A percentile compares a stretch with the other conserved stretches of the same genome.
phyloP scores from a whole-genome alignment of 441 rosid species.

The Hura crepitans region DNA sequence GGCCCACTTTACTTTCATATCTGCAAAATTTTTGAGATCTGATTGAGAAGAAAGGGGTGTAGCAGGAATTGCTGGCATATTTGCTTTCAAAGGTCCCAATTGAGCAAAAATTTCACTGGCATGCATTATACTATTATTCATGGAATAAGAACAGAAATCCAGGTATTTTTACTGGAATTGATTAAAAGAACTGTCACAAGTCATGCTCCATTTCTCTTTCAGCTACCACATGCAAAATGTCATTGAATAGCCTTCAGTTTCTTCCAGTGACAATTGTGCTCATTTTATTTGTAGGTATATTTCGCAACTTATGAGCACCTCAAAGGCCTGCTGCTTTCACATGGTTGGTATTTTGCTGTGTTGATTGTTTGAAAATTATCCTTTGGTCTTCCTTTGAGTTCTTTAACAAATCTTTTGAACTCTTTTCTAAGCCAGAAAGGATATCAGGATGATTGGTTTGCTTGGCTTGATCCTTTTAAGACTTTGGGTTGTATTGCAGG shows the following conservation, averaged over 20 bases:
- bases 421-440: constrained; percentile 3
- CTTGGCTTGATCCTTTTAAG: constrained; percentile 8
- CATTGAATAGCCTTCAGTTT: constrained; percentile 16
- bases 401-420: constrained; percentile 3
- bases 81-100: background rate
- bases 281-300: constrained; percentile 62
- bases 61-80: background rate
- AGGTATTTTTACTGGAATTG: background rate
- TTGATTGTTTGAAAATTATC: constrained; percentile 13
- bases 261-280: constrained; percentile 32
- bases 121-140: background rate
- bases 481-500: constrained; percentile 35
- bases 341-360: constrained; percentile 49
- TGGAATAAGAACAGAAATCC: background rate
- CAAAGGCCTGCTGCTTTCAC: constrained; percentile 59
- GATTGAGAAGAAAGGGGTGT: background rate
- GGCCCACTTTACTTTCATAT: background rate
- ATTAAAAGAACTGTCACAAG: background rate
- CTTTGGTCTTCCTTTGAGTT: constrained; percentile 18
- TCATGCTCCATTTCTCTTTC: background rate
- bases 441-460: background rate
- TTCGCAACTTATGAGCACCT: constrained; percentile 74
- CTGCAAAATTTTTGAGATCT: background rate
- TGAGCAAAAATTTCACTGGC: background rate
- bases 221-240: constrained; percentile 14